Base-by-base conservation (phyloP, 495 filamentous ascomycete genomes). In the Tuber borchii region DNA sequence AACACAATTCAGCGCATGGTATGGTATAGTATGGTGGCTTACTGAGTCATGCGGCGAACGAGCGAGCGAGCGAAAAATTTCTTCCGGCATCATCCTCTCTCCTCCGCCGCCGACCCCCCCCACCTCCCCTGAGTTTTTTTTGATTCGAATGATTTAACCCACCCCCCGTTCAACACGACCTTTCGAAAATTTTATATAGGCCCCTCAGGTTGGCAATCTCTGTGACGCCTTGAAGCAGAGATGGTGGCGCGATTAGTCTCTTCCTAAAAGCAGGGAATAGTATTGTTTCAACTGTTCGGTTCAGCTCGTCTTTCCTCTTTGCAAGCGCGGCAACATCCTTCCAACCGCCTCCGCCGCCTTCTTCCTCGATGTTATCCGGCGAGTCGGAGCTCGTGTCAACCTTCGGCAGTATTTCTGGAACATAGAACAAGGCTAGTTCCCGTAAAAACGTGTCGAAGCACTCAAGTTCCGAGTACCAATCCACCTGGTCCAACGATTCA, bases 161-260 rank as follows among this genome's bases (percentile, higher is more conserved):
- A 12, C n/a, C 42, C 72, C 72, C 46, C 44, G 69, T 37, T 73
- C 78, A 82, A 74, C 81, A 82, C 42, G 78, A 98, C 71, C 96
- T 87, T 85, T 99, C 96, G 86, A 99, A 99, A n/a, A 97, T 94
- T 65, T 93, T 86, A 84, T 99, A 99, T 71, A 99, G 83, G 6
- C 96, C 94, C 84, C 97, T 98, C 74, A 98, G 85, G 86, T 97
- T 92, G 0, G 96, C 96, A 40, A 97, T 90, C 85, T 99, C 95
- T 22, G 96, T 86, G 43, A 97, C 89, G 31, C 90, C 92, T 74
- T 88, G 88, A 83, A 97, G 87, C 79, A 98, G 84, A 34, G 87
- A 87, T 75, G 88, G 91, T 65, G 95, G 97, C 40, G 94, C 94
- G 76, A 98, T 91, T 48, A 99, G 83, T 73, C 94, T 87, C 9